Evolutionary conservation across 2,329 filamentous ascomycete genomes (phyloP).

Genomic region (Diaporthe sp.): DNA sequence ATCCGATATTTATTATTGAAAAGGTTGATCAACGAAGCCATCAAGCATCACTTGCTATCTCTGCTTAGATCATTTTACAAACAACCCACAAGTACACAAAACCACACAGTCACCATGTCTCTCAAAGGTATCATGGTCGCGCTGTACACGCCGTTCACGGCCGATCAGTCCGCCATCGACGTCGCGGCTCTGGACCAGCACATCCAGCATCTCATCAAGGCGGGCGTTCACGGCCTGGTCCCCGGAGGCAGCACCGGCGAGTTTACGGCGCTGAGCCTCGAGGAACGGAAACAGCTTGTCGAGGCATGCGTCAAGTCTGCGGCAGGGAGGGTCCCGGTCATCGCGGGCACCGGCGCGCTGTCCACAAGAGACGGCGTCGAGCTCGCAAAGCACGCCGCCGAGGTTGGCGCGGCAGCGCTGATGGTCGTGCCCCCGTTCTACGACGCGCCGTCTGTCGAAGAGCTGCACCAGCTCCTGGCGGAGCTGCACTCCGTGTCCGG

Average conservation of each 20-base stretch:
- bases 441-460: neutral
- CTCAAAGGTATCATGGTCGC: constrained; percentile 62
- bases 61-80: neutral
- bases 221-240: constrained; percentile 63
- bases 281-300: constrained; percentile 59
- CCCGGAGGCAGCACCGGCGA: constrained; percentile 65
- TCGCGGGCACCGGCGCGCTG: neutral
- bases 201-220: constrained; percentile 59
- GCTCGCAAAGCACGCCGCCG: constrained; percentile 3
- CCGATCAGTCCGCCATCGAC: constrained; percentile 58
- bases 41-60: too few species aligned
- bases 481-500: constrained; percentile 57
- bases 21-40: neutral
- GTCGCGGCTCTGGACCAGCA: constrained; percentile 55
- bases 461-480: constrained; percentile 44
- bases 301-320: constrained; percentile 1
- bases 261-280: constrained; percentile 58
- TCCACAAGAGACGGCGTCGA: constrained; percentile 6
- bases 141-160: constrained; percentile 62
- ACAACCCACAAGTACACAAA: neutral
- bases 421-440: constrained; percentile 15
- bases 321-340: neutral
- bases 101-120: constrained; percentile 37
- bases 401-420: neutral
- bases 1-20: neutral